Base-by-base conservation (phyloP, 225 moss, liverwort and hornwort genomes). In the Polytrichum formosum region DNA sequence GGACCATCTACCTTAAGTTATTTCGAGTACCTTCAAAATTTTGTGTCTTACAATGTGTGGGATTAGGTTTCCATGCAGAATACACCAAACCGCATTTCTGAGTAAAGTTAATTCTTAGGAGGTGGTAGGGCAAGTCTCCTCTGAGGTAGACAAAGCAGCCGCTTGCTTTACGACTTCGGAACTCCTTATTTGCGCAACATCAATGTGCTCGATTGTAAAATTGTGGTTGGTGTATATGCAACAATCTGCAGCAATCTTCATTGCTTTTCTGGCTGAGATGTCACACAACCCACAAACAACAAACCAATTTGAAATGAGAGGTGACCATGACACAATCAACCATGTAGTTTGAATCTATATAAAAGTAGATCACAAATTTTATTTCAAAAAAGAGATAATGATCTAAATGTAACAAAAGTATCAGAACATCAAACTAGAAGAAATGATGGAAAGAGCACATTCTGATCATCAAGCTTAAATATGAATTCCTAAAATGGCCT, bases 161-260 rank as follows among this genome's bases (percentile, higher is more conserved):
- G 81, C 74, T 74, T 81, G 74, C 74, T 79, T 77, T 64, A 75
- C 70, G 27, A 75, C 87, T 74, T 81, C 73, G 21, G 55, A 61
- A 67, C 75, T 77, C 74, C 72, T 76, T 54, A 68, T 7, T 53
- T 76, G 74, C 4, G 56, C 72, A 64, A 72, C 70, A 29, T 81
- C 79, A 16, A 87, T 76, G 64, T 79, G 82, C 77, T 94, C 92
- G 33, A 92, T 88, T 28, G 88, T 88, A 54, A 93, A 97, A 78
- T 87, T 88, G 61, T 92, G 97, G 70, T 92, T 97, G 53, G 94
- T 94, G 74, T 94, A 97, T 69, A 97, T 97, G 78, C 91, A 94
- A 82, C 92, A 97, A 74, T 92, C 93, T 66, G 93, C 91, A 64
- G 92, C 92, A 77, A 94, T 94, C 82, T 90, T 92, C 96, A 97